Percentiles rank a stretch among this genome's conserved stretches.
These are phyloP conservation scores for Priceomyces castillae DNA, from an alignment of 805 yeast genomes.

Conservation along the genomic window DNA sequence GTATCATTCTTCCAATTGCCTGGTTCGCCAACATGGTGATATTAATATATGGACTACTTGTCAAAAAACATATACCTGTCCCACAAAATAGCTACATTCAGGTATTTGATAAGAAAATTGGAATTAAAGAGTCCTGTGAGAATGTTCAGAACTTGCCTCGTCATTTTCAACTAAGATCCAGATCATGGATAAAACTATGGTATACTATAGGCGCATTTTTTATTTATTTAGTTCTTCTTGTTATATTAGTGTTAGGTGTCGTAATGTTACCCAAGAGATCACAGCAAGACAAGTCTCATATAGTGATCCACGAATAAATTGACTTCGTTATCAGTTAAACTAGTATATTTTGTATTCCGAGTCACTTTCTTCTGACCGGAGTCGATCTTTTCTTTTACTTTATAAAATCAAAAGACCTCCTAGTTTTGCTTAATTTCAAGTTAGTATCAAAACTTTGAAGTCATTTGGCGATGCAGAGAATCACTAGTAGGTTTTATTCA, in stretches of 20 bases:
- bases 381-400: neutral
- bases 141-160: neutral
- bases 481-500: conserved; percentile 23
- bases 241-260: conserved; percentile 1
- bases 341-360: neutral
- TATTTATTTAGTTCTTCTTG: conserved; percentile 7
- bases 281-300: neutral
- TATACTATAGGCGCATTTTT: conserved; percentile 9
- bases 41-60: conserved; percentile 7
- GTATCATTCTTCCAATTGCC: conserved; percentile 17
- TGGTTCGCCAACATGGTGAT: conserved; percentile 15
- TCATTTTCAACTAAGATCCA: conserved; percentile 7
- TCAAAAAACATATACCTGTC: conserved; percentile 6
- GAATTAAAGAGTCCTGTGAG: neutral
- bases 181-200: conserved; percentile 7
- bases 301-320: neutral
- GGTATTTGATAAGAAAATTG: neutral
- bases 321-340: neutral
- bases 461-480: neutral
- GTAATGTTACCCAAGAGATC: neutral
- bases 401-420: neutral
- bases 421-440: neutral
- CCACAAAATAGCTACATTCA: conserved; percentile 10
- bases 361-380: neutral
- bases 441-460: neutral